Evolutionary conservation across 2,329 filamentous ascomycete species (phyloP).

Genomic region (Cladophialophora psammophila): DNA sequence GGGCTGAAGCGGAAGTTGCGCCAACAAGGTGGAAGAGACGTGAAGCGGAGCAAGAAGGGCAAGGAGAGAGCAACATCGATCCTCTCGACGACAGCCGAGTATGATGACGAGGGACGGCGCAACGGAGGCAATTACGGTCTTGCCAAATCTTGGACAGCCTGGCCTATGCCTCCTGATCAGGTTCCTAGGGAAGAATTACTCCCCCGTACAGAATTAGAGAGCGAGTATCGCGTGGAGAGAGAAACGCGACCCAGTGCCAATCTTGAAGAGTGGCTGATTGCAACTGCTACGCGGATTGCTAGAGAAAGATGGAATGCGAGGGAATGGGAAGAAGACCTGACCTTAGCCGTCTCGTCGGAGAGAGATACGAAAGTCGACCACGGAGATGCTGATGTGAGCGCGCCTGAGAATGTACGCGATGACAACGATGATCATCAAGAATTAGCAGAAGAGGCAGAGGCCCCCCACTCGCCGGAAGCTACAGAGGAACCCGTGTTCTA

Average conservation of each 20-base stretch:
- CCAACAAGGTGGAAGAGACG: constrained; percentile 3
- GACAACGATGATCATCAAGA: constrained; percentile 1
- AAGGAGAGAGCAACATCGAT: constrained; percentile 24
- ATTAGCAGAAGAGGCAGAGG: constrained; percentile 9
- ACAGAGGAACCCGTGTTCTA: constrained; percentile 28
- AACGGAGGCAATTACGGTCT: constrained; percentile 49
- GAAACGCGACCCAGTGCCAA: constrained; percentile 60
- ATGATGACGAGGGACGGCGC: constrained; percentile 21
- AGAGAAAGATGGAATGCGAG: constrained; percentile 63
- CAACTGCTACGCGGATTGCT: constrained; percentile 69
- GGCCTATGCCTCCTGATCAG: constrained; percentile 72
- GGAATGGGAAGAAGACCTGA: constrained; percentile 24
- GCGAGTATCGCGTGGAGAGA: constrained; percentile 14
- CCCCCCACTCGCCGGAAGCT: background rate
- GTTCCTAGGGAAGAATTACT: constrained; percentile 68
- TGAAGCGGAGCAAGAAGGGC: constrained; percentile 22
- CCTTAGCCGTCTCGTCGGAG: background rate
- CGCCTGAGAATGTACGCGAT: background rate
- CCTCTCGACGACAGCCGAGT: constrained; percentile 2
- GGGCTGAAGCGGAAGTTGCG: constrained; percentile 64
- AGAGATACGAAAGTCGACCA: background rate
- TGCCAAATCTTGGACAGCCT: constrained; percentile 77
- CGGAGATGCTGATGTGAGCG: constrained; percentile 11
- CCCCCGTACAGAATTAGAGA: constrained; percentile 40
- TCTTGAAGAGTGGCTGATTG: constrained; percentile 74